Base-by-base conservation (phyloP, 768 basidiomycete genomes). In the Leucosporidium scottii region DNA sequence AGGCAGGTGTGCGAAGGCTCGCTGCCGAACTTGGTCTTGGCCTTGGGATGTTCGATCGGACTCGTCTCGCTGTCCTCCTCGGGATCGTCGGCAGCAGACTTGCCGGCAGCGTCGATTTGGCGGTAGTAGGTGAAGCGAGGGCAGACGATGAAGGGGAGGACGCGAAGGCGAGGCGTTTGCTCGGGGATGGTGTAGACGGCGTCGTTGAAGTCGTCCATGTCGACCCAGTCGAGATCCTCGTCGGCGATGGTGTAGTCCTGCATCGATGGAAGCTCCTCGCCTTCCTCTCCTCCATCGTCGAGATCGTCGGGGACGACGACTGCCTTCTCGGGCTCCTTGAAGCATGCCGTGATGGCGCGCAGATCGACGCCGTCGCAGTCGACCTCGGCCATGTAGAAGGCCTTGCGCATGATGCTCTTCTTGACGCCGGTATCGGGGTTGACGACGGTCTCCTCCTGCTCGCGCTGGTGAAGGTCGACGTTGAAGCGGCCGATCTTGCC, bases 401-500 rank as follows among this genome's bases (percentile, higher is more conserved):
- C 84, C 76, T 93, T 96, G 76, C 87, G 87, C 13, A 84, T 83
- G 9, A 85, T 79, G 6, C 83, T 81, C 75, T 86, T 74, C 25
- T 81, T 82, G n/a, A 83, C 82, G 28, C 84, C 79, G 10, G 85
- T 82, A 58, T 82, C 78, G 61, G 81, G 80, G n/a, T 86, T 85
- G 12, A 82, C 80, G 1, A 86, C 83, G 1, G 80, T 81, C 12
- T 83, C 82, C 80, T 93, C 91, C 79, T 93, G 88, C 68, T 89
- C 87, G 60, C 92, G 83, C 78, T 96, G 93, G 77, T 97, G 93
- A 80, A 93, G 83, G 75, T 97, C 93, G 55, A 88, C 90, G 70
- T 88, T 86, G 75, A 96, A 86, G 58, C 85, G 84, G 47, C 86
- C 85, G 48, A 93, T 84, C 74, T 86, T 83, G 23, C 85, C 89